phyloP scores from a whole-genome alignment of 2,329 filamentous ascomycete genomes.

The Cephalotrichum gorgonifer region DNA sequence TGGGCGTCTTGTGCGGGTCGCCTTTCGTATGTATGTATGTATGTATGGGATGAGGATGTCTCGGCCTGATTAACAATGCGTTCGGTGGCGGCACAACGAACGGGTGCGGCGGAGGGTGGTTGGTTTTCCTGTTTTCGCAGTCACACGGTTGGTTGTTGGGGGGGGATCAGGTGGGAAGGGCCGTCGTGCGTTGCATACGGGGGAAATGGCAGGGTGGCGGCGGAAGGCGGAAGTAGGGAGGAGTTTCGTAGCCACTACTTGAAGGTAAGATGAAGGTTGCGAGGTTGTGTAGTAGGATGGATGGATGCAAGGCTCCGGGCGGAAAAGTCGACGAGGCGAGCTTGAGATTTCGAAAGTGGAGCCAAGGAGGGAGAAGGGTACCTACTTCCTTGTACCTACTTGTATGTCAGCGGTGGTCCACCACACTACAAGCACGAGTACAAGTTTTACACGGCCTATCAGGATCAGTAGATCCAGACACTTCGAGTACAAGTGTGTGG shows the following conservation, averaged over 20 bases:
- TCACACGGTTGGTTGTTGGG: neutral
- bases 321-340: too few species aligned
- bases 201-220: neutral
- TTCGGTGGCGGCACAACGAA: neutral
- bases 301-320: neutral
- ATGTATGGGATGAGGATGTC: neutral
- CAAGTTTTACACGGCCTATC: too few species aligned
- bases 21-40: neutral
- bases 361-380: neutral
- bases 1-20: slow-evolving; percentile 5
- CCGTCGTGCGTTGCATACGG: neutral
- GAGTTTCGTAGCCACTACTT: neutral
- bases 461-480: neutral
- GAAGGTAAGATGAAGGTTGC: neutral
- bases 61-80: neutral
- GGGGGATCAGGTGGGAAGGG: slow-evolving; percentile 3
- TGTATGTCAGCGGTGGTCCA: too few species aligned
- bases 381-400: too few species aligned
- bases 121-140: neutral
- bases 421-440: too few species aligned
- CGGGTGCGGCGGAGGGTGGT: neutral
- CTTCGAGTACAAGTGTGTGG: neutral
- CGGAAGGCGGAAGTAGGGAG: neutral
- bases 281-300: neutral
- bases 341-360: neutral